Conservation (phyloP, 2,329 filamentous ascomycete genomes). For the Fusarium ramigenum region DNA sequence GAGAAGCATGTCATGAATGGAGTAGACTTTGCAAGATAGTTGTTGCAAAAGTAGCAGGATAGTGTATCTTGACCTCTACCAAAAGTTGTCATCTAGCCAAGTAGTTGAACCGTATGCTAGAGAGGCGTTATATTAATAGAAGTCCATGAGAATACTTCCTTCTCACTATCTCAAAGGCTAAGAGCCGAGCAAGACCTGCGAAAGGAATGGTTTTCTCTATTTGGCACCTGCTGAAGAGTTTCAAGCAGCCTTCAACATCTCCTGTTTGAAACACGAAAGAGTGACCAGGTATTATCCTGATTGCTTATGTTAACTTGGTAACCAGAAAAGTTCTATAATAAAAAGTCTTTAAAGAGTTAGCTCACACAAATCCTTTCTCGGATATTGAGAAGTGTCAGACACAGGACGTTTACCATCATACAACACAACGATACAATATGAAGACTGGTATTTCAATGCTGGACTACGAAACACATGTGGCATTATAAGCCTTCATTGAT, state of each 20-base stretch:
- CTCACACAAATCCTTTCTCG: not conserved
- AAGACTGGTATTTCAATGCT: not conserved
- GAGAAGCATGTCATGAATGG: not conserved
- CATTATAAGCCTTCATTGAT: accelerated
- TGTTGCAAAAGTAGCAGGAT: too few species aligned
- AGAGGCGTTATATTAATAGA: not conserved
- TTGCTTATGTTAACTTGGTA: too few species aligned
- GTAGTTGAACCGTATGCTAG: accelerated
- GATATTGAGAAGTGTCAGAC: not conserved
- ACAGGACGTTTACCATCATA: too few species aligned
- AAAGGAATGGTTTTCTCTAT: too few species aligned
- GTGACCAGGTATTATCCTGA: not conserved
- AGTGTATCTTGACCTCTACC: accelerated
- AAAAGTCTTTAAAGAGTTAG: accelerated
- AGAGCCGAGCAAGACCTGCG: accelerated
- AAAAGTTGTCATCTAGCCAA: not conserved
- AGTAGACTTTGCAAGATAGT: not conserved
- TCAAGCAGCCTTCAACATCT: too few species aligned
- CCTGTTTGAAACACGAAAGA: too few species aligned
- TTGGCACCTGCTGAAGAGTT: accelerated
- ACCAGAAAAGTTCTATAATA: too few species aligned
- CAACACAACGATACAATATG: not conserved
- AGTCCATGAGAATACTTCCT: accelerated
- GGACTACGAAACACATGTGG: too few species aligned
- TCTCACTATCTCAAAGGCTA: accelerated